Evolutionary conservation across 179 eudicot genomes (phyloP).

Genomic region (Drosera spatulata): DNA sequence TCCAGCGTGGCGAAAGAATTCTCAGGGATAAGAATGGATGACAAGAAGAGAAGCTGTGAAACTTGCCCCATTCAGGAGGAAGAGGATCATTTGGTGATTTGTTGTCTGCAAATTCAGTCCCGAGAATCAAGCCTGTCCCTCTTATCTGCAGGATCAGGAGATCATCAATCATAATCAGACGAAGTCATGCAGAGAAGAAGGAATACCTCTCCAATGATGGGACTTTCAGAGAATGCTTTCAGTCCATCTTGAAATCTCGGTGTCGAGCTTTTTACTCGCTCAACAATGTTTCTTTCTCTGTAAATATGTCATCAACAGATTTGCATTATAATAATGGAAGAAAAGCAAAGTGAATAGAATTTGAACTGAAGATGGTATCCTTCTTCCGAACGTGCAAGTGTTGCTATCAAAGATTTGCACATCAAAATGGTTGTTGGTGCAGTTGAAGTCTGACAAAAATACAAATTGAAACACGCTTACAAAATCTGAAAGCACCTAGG

Average conservation of each 20-base stretch:
- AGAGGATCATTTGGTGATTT: conserved; percentile 71
- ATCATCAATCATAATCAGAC: not conserved
- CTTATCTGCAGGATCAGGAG: conserved; percentile 39
- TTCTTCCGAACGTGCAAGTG: no score
- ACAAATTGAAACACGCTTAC: not conserved
- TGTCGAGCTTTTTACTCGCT: conserved; percentile 48
- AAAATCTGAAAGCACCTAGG: not conserved
- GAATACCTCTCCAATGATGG: conserved; percentile 82
- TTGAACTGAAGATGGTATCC: no score
- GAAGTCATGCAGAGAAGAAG: not conserved
- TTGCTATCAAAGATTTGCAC: no score
- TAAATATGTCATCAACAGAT: not conserved
- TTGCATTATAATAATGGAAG: no score
- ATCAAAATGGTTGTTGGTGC: no score
- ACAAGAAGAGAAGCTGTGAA: no score
- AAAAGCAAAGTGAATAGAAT: no score
- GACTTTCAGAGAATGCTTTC: conserved; percentile 67
- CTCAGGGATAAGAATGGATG: no score
- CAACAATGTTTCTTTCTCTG: conserved; percentile 81
- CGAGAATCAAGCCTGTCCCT: conserved; percentile 77
- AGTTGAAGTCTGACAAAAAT: no score
- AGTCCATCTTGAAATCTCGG: conserved; percentile 84
- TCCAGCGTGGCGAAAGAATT: no score
- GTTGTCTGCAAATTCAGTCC: conserved; percentile 71
- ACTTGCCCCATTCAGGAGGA: conserved; percentile 94